Evolutionary conservation across 139 green algal genomes (phyloP), one percentile per base, ranked within the genome.

Genomic region (Raphidocelis subcapitata): DNA sequence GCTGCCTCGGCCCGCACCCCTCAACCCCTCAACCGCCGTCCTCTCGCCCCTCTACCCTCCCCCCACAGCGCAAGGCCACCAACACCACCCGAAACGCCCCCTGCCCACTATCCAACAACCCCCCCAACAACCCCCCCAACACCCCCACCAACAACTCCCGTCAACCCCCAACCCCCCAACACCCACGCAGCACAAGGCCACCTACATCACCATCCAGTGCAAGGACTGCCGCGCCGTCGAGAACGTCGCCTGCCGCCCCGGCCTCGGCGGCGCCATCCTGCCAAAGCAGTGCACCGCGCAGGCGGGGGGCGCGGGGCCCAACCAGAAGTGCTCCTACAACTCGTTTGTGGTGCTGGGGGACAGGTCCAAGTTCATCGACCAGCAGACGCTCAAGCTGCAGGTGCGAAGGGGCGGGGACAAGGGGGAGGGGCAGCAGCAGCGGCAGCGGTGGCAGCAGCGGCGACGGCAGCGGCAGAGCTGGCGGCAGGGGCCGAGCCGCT

Each of bases 311-410:
- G 54, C 61, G 21, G 32, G 31, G 35, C 80, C 56, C 33, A 54
- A 62, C 35, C 73, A 81, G n/a, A 64, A 76, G 35, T 99, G 95
- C 81, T 78, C 84, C 2, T 41, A 86, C 35, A 91, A 98, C 74
- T 87, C 93, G 24, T 99, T 86, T 74, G 76, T 91, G 15, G 81
- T 98, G 28, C 70, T 99, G 62, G 81, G 92, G 1, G 84, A 96
- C 69, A 76, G 74, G 28, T 87, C 73, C 51, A 74, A 82, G 60
- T 99, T 93, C 75, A 86, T 98, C 33, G 96, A 99, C 86, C 92
- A 97, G 85, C 96, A 99, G 84, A 95, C 87, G 49, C 85, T 99
- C 44, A 99, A 99, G 85, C 90, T 98, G 28, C 87, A 94, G 86
- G 87, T 91, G 55, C 8, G 26, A 24, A 20, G 1, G 32, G 10